A percentile compares a stretch with the other conserved stretches of the same genome.
These are phyloP conservation scores for Penicillium turbatum DNA, from an alignment of 495 filamentous ascomycete species.

Conservation along the genomic window DNA sequence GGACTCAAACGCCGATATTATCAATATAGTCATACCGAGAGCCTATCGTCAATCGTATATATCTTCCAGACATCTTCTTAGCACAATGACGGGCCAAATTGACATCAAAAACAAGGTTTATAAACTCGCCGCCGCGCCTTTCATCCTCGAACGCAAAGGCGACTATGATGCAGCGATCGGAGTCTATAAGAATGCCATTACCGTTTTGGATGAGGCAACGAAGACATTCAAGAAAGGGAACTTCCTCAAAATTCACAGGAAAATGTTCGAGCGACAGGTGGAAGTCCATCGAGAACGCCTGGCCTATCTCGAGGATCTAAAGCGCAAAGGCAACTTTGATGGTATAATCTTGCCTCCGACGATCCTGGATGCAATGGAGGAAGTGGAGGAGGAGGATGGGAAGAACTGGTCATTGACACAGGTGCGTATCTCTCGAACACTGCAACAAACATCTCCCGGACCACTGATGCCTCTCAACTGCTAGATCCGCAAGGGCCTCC, in stretches of 20 bases:
- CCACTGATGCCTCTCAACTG: not conserved
- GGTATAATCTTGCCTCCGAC: conserved; percentile 12
- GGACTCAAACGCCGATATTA: not conserved
- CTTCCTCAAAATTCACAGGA: conserved; percentile 15
- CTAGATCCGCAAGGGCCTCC: conserved; percentile 14
- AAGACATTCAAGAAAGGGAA: conserved; percentile 15
- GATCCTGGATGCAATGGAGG: conserved; percentile 11
- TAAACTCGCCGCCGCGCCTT: conserved; percentile 17
- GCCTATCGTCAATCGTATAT: not conserved
- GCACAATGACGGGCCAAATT: not conserved
- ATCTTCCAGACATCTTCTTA: not conserved
- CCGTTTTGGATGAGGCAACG: conserved; percentile 5
- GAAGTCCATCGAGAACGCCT: conserved; percentile 16
- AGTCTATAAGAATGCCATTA: conserved; percentile 20
- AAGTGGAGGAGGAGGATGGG: conserved; percentile 3
- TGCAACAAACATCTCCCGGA: not conserved
- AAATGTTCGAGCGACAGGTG: conserved; percentile 21
- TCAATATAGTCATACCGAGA: too few species aligned
- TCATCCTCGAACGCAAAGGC: conserved; percentile 19
- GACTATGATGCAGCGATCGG: conserved; percentile 34
- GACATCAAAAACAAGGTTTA: conserved; percentile 19
- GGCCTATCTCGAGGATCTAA: conserved; percentile 9
- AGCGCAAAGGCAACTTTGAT: conserved; percentile 8
- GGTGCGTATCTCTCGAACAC: not conserved
- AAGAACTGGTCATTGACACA: conserved; percentile 11